A percentile compares a stretch with the other conserved stretches of the same genome.
Conservation (phyloP, 192 early-diverging fungal species). For the Diversispora epigaea region DNA sequence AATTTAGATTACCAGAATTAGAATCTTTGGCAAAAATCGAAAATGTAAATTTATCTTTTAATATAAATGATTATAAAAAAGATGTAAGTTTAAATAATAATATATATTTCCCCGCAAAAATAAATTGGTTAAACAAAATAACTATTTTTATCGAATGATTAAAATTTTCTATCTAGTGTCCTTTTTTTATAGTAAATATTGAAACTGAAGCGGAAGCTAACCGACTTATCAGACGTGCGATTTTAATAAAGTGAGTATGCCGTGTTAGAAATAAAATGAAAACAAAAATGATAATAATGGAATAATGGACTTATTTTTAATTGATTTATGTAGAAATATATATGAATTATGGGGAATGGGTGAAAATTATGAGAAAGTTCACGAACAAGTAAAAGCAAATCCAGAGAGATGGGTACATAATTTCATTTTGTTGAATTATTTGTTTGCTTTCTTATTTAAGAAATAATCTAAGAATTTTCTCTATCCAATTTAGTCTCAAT, state of each 20-base stretch:
- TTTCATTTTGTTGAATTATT: not conserved
- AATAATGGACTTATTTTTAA: no score
- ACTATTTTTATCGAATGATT: not conserved
- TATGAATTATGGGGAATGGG: constrained; percentile 77
- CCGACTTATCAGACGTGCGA: constrained; percentile 74
- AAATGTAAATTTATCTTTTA: constrained; percentile 64
- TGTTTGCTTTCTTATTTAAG: not conserved
- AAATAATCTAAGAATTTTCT: not conserved
- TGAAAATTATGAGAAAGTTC: constrained; percentile 59
- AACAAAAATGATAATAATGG: no score
- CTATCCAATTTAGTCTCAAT: not conserved
- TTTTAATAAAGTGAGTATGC: constrained; percentile 71
- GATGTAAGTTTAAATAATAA: constrained; percentile 48
- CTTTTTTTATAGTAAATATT: constrained; percentile 80
- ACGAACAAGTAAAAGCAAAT: constrained; percentile 55
- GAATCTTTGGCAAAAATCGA: constrained; percentile 79
- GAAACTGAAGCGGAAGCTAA: constrained; percentile 65
- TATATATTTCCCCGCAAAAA: not conserved
- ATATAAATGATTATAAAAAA: constrained; percentile 57
- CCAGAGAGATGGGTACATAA: constrained; percentile 58
- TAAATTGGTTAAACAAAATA: no score
- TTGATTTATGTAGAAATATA: constrained; percentile 54
- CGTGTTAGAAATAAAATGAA: no score
- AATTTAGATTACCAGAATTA: constrained; percentile 83
- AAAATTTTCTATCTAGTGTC: constrained; percentile 51